Percentiles rank a stretch among this genome's conserved stretches.
These are phyloP conservation scores for Rhodotorula glutinis DNA, from an alignment of 1,284 basidiomycete species.

Conservation along the genomic window DNA sequence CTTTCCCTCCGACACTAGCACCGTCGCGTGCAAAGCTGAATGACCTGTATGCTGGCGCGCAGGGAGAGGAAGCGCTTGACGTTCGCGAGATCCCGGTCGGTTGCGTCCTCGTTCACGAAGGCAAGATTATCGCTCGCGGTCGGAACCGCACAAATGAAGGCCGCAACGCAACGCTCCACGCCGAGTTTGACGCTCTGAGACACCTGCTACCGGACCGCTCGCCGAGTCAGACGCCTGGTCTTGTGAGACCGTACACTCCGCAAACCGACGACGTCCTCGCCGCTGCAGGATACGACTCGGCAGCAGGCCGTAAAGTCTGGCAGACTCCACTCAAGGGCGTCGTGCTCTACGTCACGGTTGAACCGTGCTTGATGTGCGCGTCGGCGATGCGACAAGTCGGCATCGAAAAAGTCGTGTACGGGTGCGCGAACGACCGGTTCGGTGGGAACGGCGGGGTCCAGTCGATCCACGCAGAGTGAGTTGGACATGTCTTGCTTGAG, in stretches of 20 bases:
- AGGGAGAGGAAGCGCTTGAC: constrained; percentile 70
- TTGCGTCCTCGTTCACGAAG: constrained; percentile 85
- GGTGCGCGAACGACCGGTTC: constrained; percentile 93
- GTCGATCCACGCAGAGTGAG: constrained; percentile 71
- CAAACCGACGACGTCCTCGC: constrained; percentile 17
- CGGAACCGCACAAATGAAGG: constrained; percentile 94
- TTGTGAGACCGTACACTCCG: constrained; percentile 24
- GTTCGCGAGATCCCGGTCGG: constrained; percentile 93
- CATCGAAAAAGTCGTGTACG: constrained; percentile 85
- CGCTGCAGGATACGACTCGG: not conserved
- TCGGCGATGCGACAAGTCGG: constrained; percentile 90
- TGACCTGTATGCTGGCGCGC: too few species aligned
- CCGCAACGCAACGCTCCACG: constrained; percentile 90
- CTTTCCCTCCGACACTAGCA: too few species aligned
- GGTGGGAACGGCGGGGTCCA: constrained; percentile 96
- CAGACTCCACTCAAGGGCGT: constrained; percentile 70
- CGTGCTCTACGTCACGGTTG: constrained; percentile 94
- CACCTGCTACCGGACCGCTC: constrained; percentile 63
- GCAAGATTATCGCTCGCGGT: constrained; percentile 72
- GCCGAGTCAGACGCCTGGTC: constrained; percentile 13
- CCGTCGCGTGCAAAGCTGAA: too few species aligned
- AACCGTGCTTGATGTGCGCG: constrained; percentile 99
- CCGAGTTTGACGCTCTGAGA: constrained; percentile 96
- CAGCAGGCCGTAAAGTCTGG: constrained; percentile 21
- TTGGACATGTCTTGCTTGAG: not conserved